Base-by-base conservation (phyloP, 257 asterid species). In the Rhazya stricta region DNA sequence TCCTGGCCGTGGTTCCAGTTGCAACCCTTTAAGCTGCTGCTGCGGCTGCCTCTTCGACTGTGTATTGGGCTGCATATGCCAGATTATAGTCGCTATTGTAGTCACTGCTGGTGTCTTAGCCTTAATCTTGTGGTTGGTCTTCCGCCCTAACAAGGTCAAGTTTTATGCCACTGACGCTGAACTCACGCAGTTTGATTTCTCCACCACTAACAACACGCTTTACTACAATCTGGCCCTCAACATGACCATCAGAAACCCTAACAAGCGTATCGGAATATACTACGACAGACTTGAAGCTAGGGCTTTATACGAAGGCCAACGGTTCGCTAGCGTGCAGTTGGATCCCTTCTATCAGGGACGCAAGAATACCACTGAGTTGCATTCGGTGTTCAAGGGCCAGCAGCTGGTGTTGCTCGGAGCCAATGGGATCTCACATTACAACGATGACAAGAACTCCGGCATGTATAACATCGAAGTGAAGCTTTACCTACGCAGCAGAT, bases 11-110 rank as follows among this genome's bases (percentile, higher is more conserved):
- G 80, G 94, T 56, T 82, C 91, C 50, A 66, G 86, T 75, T 91
- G 92, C 85, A 91, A 93, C 72, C 98, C 97, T 0, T 88, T 87
- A 85, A 81, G 82, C 74, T 89, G 94, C 74, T 91, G 94, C 80
- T 89, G 92, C 56, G 81, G 91, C 75, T 93, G 97, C 78, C 37
- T 93, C 61, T 67, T 74, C 73, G 86, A 83, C 79, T 91, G 94
- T 69, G 48, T 89, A 80, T 87, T 86, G 75, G 82, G 89, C 79
- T 93, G 98, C 85, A 23, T 93, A 19, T 86, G 80, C 85, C 96
- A 93, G 77, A 88, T 93, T 81, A 11, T 91, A 68, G 39, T 83
- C 80, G 86, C 93, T 10, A 30, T 91, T 30, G 69, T 85, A 48
- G 27, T 88, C 67, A 27, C 91, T 62, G 62, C 79, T 39, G 96